Evolutionary conservation across 1,139 yeast genomes (phyloP), one percentile per base, ranked within the genome.

Genomic region (Pichia terricola): DNA sequence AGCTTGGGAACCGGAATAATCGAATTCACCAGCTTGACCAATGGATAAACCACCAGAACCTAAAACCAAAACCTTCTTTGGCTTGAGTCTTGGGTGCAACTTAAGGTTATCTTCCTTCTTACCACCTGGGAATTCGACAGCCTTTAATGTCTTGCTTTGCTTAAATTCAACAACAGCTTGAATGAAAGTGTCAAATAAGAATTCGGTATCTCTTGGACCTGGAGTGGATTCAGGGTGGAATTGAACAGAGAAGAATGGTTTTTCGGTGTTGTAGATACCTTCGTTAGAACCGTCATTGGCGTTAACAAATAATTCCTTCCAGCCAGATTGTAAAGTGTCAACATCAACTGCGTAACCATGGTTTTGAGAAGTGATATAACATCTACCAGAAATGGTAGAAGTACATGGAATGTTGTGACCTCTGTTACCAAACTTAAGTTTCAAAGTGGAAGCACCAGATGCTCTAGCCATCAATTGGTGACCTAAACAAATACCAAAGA

Each of bases 21-120:
- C 99, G 63, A 91, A 91, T 70, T 91, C 99, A 68, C 99, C 99
- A 53, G 99, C 99, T 73, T 91, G 99, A 60, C 99, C 99, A 66
- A 91, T 91, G 47, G 95, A 84, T 58, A 91, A 75, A 65, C 99
- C 99, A 72, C 99, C 99, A 41, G 97, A 89, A 55, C 99, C 99
- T 58, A 91, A 76, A 50, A 91, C 95, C 61, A 91, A 77, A 36
- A 91, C 98, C 69, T 94, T 94, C 73, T 88, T 86, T 59, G 84
- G 95, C 44, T 83, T 75, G 41, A 79, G 85, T 56, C 79, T 78
- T 56, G 95, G 95, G 50, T 77, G 76, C 48, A 79, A 79, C 40
- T 81, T 81, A 56, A 73, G 65, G 68, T 86, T 86, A 44, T 84
- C 95, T 48, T 72, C 87, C 45, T 76, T 50, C 50, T 68, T 62